phyloP scores from a whole-genome alignment of 495 filamentous ascomycete genomes.

The Talaromyces stipitatus region DNA sequence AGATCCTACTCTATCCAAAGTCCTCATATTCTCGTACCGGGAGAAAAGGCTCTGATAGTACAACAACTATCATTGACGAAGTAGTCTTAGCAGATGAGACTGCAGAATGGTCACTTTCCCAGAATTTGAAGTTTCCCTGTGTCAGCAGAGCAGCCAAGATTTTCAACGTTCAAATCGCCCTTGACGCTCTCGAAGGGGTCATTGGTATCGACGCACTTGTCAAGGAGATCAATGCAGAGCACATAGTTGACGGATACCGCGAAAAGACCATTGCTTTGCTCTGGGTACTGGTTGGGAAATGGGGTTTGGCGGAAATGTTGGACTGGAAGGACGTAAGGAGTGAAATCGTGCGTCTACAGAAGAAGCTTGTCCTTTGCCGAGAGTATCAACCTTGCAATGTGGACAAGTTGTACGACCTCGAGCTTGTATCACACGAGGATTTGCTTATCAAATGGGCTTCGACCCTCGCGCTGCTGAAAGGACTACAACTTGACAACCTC shows the following conservation, averaged over 20 bases:
- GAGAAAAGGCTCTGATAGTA: slow-evolving; percentile 13
- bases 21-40: slow-evolving; percentile 10
- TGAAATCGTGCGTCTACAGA: slow-evolving; percentile 40
- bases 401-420: slow-evolving; percentile 13
- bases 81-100: slow-evolving; percentile 5
- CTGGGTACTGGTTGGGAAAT: slow-evolving; percentile 53
- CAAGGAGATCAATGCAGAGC: slow-evolving; percentile 42
- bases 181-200: slow-evolving; percentile 42
- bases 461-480: slow-evolving; percentile 37
- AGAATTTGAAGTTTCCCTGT: slow-evolving; percentile 53
- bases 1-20: slow-evolving; percentile 46
- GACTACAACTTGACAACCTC: slow-evolving; percentile 44
- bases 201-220: slow-evolving; percentile 25
- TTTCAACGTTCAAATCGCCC: slow-evolving; percentile 53
- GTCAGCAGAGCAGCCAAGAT: slow-evolving; percentile 50
- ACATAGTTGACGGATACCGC: slow-evolving; percentile 60
- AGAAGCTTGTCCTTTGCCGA: slow-evolving; percentile 13
- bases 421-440: slow-evolving; percentile 22
- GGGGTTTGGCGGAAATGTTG: slow-evolving; percentile 46
- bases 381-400: slow-evolving; percentile 8
- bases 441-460: slow-evolving; percentile 51
- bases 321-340: slow-evolving; percentile 46
- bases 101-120: slow-evolving; percentile 41
- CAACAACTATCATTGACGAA: slow-evolving; percentile 12
- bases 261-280: slow-evolving; percentile 59